Conservation (phyloP, 163 green algal species). For the Coccomyxa subellipsoidea region DNA sequence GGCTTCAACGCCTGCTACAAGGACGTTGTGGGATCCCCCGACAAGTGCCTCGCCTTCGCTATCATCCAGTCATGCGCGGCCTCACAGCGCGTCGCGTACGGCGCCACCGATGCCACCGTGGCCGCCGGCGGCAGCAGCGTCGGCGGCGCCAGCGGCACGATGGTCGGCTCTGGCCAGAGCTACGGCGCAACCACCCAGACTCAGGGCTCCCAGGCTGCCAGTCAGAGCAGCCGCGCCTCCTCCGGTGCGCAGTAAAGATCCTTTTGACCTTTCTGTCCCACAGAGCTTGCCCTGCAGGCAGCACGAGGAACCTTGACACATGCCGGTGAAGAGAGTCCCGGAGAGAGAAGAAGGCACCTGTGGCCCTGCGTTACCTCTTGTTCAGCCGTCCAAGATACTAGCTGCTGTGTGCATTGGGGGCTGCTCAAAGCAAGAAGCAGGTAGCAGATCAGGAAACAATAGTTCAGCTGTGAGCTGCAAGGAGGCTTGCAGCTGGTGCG, state of each 20-base stretch:
- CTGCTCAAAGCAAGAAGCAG: too few species aligned
- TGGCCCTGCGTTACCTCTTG: too few species aligned
- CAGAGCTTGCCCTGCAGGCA: too few species aligned
- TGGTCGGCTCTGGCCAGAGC: background rate
- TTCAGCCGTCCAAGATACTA: too few species aligned
- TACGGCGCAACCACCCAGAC: background rate
- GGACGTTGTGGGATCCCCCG: background rate
- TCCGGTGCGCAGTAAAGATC: background rate
- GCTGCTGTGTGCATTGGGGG: too few species aligned
- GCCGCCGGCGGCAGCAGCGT: background rate
- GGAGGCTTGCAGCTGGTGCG: too few species aligned
- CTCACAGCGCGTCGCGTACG: background rate
- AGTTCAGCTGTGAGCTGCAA: too few species aligned
- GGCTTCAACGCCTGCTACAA: conserved; percentile 42
- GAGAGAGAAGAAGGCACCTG: too few species aligned
- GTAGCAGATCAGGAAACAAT: too few species aligned
- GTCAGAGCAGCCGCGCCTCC: background rate
- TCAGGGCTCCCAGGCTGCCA: background rate
- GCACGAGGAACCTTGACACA: too few species aligned
- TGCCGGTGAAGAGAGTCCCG: too few species aligned
- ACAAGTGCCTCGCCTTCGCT: conserved; percentile 7
- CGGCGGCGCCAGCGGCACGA: background rate
- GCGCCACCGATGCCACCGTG: background rate
- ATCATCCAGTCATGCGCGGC: conserved; percentile 1
- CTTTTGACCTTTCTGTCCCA: too few species aligned